Percentiles rank a stretch among this genome's conserved stretches.
Conservation (phyloP, 176 grass and related monocot species). For the Triticum urartu region DNA sequence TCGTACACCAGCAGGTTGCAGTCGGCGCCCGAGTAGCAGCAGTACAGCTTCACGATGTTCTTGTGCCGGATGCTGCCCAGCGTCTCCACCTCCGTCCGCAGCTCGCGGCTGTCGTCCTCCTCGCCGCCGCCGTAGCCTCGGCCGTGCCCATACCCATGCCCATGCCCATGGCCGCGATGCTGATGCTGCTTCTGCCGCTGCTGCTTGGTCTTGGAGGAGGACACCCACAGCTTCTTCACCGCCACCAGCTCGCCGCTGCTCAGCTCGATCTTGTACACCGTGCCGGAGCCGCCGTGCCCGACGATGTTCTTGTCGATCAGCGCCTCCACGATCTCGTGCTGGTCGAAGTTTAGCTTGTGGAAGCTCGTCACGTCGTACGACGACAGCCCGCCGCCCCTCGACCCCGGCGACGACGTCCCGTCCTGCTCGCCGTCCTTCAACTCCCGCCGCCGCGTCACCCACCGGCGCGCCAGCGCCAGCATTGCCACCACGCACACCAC, state of each 20-base stretch:
- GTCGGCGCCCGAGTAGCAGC: conserved; percentile 80
- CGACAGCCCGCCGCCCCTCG: conserved; percentile 18
- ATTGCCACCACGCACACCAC: conserved; percentile 41
- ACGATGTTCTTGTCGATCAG: conserved; percentile 95
- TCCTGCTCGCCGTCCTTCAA: conserved; percentile 42
- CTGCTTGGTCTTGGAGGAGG: neutral
- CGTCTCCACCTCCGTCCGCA: conserved; percentile 89
- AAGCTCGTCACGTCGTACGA: conserved; percentile 90
- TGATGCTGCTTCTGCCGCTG: conserved; percentile 10
- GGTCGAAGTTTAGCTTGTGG: conserved; percentile 87
- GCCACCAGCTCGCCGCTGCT: conserved; percentile 73
- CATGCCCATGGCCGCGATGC: too few species aligned
- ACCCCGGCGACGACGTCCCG: conserved; percentile 45
- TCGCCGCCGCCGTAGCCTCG: neutral
- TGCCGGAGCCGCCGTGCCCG: conserved; percentile 72
- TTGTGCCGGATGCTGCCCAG: conserved; percentile 98
- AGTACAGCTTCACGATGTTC: conserved; percentile 99
- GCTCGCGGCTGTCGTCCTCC: conserved; percentile 54
- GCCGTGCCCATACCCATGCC: too few species aligned
- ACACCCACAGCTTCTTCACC: conserved; percentile 87
- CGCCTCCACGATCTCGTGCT: conserved; percentile 90
- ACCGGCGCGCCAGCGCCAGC: conserved; percentile 44
- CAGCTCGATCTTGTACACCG: conserved; percentile 92
- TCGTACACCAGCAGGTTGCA: conserved; percentile 92
- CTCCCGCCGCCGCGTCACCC: conserved; percentile 28